A percentile compares a stretch with the other conserved stretches of the same genome.
phyloP scores from a whole-genome alignment of 192 early-diverging fungal species.

The Coemansia sp. region DNA sequence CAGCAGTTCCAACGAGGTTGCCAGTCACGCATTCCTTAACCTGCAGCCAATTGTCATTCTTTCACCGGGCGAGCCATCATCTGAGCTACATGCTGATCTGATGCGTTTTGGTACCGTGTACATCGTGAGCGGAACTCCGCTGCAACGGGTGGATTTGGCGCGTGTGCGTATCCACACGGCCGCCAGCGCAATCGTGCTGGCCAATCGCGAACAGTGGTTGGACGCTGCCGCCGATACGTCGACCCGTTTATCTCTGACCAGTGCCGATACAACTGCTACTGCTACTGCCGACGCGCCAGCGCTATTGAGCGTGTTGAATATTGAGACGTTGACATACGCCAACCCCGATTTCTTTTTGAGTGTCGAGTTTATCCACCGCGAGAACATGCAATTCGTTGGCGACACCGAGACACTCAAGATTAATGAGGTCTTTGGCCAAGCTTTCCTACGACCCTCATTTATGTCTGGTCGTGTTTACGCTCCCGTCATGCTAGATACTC shows the following conservation, averaged over 20 bases:
- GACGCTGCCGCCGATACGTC: constrained; percentile 33
- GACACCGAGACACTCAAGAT: constrained; percentile 58
- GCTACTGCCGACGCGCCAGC: constrained; percentile 64
- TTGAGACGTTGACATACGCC: constrained; percentile 56
- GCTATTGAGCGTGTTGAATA: constrained; percentile 65
- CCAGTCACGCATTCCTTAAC: constrained; percentile 32
- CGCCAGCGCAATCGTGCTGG: constrained; percentile 58
- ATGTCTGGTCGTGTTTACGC: constrained; percentile 72
- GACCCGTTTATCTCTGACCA: constrained; percentile 38
- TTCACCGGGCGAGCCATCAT: constrained; percentile 48
- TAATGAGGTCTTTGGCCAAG: constrained; percentile 62
- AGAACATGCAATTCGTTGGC: constrained; percentile 78
- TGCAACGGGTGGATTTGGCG: constrained; percentile 60
- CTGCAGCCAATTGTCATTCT: constrained; percentile 62
- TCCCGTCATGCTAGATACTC: constrained; percentile 66
- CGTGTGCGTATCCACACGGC: constrained; percentile 59
- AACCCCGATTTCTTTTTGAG: constrained; percentile 60
- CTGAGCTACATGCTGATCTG: constrained; percentile 41
- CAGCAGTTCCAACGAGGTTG: neutral
- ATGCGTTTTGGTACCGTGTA: constrained; percentile 55
- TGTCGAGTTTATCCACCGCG: constrained; percentile 69
- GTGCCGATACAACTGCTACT: constrained; percentile 48
- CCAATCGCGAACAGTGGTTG: constrained; percentile 54
- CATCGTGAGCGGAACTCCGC: constrained; percentile 59
- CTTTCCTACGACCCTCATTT: constrained; percentile 65